These are phyloP conservation scores for Thelonectria rubi DNA, from an alignment of 2,329 filamentous ascomycete genomes.

Conservation along the genomic window DNA sequence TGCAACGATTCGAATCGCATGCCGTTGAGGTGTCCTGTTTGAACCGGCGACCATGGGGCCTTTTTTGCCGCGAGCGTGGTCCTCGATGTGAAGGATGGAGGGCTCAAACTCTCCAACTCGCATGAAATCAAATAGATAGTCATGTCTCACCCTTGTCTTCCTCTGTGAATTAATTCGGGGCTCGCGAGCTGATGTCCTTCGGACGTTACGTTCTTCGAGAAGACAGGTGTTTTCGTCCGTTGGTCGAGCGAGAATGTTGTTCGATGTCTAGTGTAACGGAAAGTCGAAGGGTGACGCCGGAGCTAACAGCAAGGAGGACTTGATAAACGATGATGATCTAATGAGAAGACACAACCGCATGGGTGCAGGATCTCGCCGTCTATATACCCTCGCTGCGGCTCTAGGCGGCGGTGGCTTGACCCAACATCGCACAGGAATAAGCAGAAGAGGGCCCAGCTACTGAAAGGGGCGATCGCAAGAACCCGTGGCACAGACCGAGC, in stretches of 20 bases:
- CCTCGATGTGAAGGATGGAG: neutral
- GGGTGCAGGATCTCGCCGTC: conserved; percentile 49
- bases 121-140: conserved; percentile 22
- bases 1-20: neutral
- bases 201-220: conserved; percentile 25
- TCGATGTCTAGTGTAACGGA: conserved; percentile 39
- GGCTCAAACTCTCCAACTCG: neutral
- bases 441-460: conserved; percentile 34
- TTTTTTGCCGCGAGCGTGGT: neutral
- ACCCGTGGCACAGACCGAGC: conserved; percentile 39
- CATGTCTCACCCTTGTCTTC: conserved; percentile 37
- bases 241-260: conserved; percentile 31
- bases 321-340: conserved; percentile 35
- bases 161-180: conserved; percentile 10
- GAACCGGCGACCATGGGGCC: neutral
- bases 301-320: conserved; percentile 27
- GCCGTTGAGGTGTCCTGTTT: neutral
- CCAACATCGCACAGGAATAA: conserved; percentile 42
- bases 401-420: conserved; percentile 41
- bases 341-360: conserved; percentile 43
- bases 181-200: conserved; percentile 9
- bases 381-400: conserved; percentile 50
- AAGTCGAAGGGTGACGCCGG: conserved; percentile 30
- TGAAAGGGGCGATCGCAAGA: conserved; percentile 37
- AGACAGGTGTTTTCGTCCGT: conserved; percentile 23